Base-by-base conservation (phyloP, 352 stramenopile genomes). In the Phytophthora niederhauseri region DNA sequence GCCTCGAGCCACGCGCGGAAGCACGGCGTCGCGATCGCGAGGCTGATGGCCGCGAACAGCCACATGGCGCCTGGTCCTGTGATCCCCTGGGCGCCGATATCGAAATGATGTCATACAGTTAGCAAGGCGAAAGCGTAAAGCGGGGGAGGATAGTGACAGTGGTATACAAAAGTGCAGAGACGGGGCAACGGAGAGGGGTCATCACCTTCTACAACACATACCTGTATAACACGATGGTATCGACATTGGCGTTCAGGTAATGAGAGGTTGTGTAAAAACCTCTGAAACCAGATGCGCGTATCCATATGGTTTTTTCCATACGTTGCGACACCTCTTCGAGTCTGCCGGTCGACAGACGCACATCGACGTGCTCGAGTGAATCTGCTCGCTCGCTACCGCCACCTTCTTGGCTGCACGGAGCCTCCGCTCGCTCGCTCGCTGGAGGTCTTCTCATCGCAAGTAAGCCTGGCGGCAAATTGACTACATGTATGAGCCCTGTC, bases 1-100 rank as follows among this genome's bases (percentile, higher is more conserved):
- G 66, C 64, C 54, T 92, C 80, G 45, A 92, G 80, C 70, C 70
- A 78, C 12, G 72, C 68, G 68, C 84, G 84, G 61, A 92, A 67
- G 45, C 68, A 74, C 12, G 84, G 80, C 70, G 78, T 84, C 26
- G 73, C 76, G 66, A 92, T 82, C 28, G 81, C 81, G 24, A 86
- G 26, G 57, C 70, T 81, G 63, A 92, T 82, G 46, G 61, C 72
- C 30, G 64, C 71, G 61, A 90, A 90, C 38, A 86, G 64, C 81
- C 80, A 85, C 81, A 92, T 92, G 38, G 19, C n/a, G 11, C n/a
- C 36, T 41, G 57, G 2, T 20, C 19, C 20, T 62, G 26, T 20
- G 36, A 45, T 61, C 4, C 26, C 7, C 17, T 43, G 43, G 30
- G 60, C 70, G 64, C 65, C 30, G 52, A 77, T 77, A 63, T 41